Percentiles rank a stretch among this genome's conserved stretches.
These are phyloP conservation scores for Exophiala spinifera DNA, from an alignment of 2,329 filamentous ascomycete species.

Conservation along the genomic window DNA sequence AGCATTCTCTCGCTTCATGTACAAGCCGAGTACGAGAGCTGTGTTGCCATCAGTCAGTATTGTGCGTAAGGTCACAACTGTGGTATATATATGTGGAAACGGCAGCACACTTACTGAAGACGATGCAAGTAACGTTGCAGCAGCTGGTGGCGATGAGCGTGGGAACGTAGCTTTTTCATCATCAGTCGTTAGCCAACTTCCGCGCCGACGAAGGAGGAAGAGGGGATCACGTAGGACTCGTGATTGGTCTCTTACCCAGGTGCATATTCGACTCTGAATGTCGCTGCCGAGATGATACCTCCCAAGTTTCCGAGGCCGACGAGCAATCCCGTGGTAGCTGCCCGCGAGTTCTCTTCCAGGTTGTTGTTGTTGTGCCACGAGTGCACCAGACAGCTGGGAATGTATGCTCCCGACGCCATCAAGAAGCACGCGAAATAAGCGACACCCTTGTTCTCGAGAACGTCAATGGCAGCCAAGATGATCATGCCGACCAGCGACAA, in stretches of 20 bases:
- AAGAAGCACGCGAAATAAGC: constrained; percentile 77
- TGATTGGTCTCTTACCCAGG: constrained; percentile 34
- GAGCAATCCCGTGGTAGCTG: constrained; percentile 48
- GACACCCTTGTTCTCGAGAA: constrained; percentile 58
- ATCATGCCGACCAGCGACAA: constrained; percentile 76
- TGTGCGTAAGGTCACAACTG: too few relatives aligned
- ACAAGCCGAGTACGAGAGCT: constrained; percentile 39
- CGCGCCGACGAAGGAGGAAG: too few relatives aligned
- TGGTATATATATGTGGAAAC: too few relatives aligned
- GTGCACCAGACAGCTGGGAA: constrained; percentile 60
- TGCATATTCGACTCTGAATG: constrained; percentile 49
- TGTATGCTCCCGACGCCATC: constrained; percentile 78
- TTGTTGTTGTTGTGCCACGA: constrained; percentile 65
- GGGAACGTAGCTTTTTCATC: constrained; percentile 38
- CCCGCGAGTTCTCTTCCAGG: constrained; percentile 48
- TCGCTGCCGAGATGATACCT: constrained; percentile 43
- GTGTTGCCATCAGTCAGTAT: too few relatives aligned
- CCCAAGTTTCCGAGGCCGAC: constrained; percentile 51
- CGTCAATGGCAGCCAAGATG: constrained; percentile 69
- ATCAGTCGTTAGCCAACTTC: too few relatives aligned
- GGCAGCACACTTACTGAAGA: constrained; percentile 26
- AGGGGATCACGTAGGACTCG: too few relatives aligned
- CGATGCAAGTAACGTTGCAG: constrained; percentile 45
- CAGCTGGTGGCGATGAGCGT: constrained; percentile 45
- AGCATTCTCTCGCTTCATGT: constrained; percentile 48